Conservation (phyloP, 2,329 filamentous ascomycete genomes). For the Seiridium cupressi region DNA sequence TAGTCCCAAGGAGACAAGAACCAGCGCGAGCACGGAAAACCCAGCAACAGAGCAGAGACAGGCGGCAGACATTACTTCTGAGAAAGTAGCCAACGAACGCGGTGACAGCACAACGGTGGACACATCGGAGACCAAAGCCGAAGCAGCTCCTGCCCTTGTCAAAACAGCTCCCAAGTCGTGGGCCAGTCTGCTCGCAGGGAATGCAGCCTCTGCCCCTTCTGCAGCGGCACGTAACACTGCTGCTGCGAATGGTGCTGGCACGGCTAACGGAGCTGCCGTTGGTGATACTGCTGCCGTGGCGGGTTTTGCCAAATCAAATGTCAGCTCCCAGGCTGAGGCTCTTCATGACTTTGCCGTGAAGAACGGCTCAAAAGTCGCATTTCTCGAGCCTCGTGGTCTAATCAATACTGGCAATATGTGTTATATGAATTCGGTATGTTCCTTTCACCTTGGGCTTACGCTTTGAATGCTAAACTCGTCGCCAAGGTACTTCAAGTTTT, state of each 20-base stretch:
- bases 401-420: slow-evolving; percentile 99
- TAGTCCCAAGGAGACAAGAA: slow-evolving; percentile 27
- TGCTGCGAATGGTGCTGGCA: slow-evolving; percentile 12
- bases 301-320: slow-evolving; percentile 42
- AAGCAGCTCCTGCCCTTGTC: slow-evolving; percentile 22
- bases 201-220: slow-evolving; percentile 15
- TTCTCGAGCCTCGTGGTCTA: slow-evolving; percentile 88
- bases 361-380: slow-evolving; percentile 65
- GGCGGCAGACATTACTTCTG: slow-evolving; percentile 7
- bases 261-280: slow-evolving; percentile 19
- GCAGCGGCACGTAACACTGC: slow-evolving; percentile 23
- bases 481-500: slow-evolving; percentile 89
- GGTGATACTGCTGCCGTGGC: slow-evolving; percentile 18
- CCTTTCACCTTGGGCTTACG: neutral
- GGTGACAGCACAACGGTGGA: slow-evolving; percentile 12
- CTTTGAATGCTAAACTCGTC: neutral
- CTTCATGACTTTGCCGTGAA: slow-evolving; percentile 71
- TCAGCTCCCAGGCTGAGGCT: slow-evolving; percentile 54
- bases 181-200: slow-evolving; percentile 34
- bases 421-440: slow-evolving; percentile 98
- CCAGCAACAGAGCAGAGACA: slow-evolving; percentile 18
- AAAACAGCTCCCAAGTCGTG: slow-evolving; percentile 37
- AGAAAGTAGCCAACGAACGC: slow-evolving; percentile 10
- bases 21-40: slow-evolving; percentile 16
- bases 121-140: slow-evolving; percentile 16